phyloP scores from a whole-genome alignment of 176 grass and related monocot species.

The Ampelocalamus luodianensis region DNA sequence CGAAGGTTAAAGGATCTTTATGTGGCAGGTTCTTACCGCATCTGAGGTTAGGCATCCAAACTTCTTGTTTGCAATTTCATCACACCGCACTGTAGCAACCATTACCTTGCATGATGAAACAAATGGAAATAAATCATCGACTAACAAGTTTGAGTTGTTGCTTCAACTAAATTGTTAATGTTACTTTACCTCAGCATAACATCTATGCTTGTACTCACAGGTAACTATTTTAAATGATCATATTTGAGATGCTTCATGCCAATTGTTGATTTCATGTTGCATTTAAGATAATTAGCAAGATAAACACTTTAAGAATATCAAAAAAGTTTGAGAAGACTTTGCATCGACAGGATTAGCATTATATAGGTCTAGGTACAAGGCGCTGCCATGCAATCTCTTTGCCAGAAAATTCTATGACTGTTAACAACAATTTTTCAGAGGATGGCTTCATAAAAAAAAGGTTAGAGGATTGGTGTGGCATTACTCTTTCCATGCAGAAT shows the following conservation, averaged over 20 bases:
- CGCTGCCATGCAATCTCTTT: slow-evolving; percentile 15
- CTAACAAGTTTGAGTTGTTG: neutral
- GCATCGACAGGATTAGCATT: neutral
- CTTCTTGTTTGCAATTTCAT: slow-evolving; percentile 96
- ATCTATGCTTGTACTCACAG: neutral
- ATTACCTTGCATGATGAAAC: slow-evolving; percentile 71
- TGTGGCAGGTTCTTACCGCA: slow-evolving; percentile 57
- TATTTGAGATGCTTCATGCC: slow-evolving; percentile 17
- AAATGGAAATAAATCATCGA: slow-evolving; percentile 42
- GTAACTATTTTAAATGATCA: slow-evolving; percentile 22
- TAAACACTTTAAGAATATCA: neutral
- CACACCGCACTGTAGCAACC: slow-evolving; percentile 99
- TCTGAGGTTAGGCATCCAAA: slow-evolving; percentile 73
- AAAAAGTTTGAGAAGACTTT: slow-evolving; percentile 4
- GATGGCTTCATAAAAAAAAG: neutral
- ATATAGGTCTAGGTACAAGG: neutral
- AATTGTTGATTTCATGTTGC: slow-evolving; percentile 12
- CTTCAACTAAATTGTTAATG: slow-evolving; percentile 20
- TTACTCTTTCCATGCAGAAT: neutral
- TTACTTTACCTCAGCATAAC: slow-evolving; percentile 8
- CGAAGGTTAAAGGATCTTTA: slow-evolving; percentile 26
- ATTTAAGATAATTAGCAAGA: neutral
- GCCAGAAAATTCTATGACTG: slow-evolving; percentile 21
- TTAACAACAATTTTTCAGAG: neutral
- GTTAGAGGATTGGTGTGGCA: neutral